Base-by-base conservation (phyloP, 495 filamentous ascomycete species). In the Coniosporium apollinis region DNA sequence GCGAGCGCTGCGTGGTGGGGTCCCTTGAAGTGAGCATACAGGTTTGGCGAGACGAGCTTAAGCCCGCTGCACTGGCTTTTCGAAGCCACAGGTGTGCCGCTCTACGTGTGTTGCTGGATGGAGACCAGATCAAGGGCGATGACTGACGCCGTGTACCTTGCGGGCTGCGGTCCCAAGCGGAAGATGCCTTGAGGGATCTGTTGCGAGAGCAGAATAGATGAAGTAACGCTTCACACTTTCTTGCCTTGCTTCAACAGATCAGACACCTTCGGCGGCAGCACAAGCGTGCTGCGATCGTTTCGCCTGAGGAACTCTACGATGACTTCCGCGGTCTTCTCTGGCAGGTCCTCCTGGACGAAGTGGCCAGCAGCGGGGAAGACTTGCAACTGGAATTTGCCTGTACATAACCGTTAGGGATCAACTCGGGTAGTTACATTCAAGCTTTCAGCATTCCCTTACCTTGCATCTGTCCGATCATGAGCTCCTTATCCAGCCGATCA, bases 401-500 rank as follows among this genome's bases (percentile, higher is more conserved):
- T 19, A 28, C 22, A 18, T 18, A 35, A 28, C 6, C 11, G 17
- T 30, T 37, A 30, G 33, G 15, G 8, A 41, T 9, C 8, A 19
- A 5, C 6, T 22, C n/a, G 22, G 25, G 19, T 33, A 49, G 34
- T 20, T 14, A 11, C 13, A 5, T 18, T 16, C 9, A 19, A 6
- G 28, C 28, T 14, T 13, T 25, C 1, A 20, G n/a, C n/a, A n/a
- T n/a, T n/a, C n/a, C n/a, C 57, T 19, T 58, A 78, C 84, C 84
- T 67, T 94, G 85, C 85, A 94, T 93, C 57, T 96, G 89, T 11
- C 84, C 89, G 51, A 96, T 96, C 59, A 86, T 93, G 44, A 96
- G 55, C 46, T 96, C 89, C 48, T 80, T 91, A 52, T 96, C 89
- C 32, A 99, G 56, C 36, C 91, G 66, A 57, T 99, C 89, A 10